phyloP scores from a whole-genome alignment of 2,329 filamentous ascomycete species.

The Dryadomyces quercivorus region DNA sequence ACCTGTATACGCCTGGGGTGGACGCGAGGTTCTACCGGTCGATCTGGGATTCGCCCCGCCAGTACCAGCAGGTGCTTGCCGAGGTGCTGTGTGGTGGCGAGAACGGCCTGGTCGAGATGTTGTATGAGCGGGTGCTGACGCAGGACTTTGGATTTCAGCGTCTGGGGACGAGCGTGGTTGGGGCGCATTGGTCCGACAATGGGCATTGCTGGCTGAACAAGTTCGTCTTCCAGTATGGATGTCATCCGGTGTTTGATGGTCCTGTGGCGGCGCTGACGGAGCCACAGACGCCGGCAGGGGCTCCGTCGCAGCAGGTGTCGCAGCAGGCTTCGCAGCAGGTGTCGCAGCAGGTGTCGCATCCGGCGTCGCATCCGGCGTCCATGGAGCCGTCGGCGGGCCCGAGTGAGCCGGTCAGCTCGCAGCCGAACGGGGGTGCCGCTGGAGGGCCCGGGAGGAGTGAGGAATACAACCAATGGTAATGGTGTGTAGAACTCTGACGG shows the following conservation, averaged over 20 bases:
- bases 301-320: no score
- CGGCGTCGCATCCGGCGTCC: no score
- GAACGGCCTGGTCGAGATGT: slow-evolving; percentile 7
- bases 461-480: no score
- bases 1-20: slow-evolving; percentile 16
- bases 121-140: slow-evolving; percentile 7
- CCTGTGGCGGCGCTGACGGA: neutral
- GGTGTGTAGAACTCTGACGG: no score
- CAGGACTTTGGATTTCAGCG: slow-evolving; percentile 11
- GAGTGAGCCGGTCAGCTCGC: neutral
- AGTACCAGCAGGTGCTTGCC: slow-evolving; percentile 4
- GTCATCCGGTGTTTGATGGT: neutral
- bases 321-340: no score
- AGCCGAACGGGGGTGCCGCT: neutral
- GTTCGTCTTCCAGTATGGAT: slow-evolving; percentile 2
- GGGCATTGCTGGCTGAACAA: slow-evolving; percentile 7
- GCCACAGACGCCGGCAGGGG: no score
- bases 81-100: slow-evolving; percentile 7
- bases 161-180: neutral
- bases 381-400: neutral
- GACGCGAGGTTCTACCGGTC: slow-evolving; percentile 20
- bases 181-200: slow-evolving; percentile 1
- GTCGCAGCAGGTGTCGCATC: no score
- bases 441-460: no score
- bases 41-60: neutral